These are phyloP conservation scores for Trichoderma erinaceum DNA, from an alignment of 495 filamentous ascomycete genomes.

Conservation along the genomic window DNA sequence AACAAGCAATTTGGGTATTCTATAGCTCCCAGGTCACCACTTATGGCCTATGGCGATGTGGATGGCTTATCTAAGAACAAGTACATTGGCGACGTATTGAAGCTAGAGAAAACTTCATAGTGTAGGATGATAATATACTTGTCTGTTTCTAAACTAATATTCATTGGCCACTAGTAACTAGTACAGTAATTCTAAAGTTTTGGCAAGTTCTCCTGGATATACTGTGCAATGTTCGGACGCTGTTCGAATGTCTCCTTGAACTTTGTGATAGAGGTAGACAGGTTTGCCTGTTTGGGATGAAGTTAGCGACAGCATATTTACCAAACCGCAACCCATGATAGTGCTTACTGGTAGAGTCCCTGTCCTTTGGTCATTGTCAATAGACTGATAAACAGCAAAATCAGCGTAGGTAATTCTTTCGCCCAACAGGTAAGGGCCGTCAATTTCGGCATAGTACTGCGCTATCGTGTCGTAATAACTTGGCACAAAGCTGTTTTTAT, in stretches of 20 bases:
- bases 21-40: not conserved
- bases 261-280: not conserved
- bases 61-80: not conserved
- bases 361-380: conserved; percentile 27
- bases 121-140: not conserved
- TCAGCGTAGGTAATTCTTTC: conserved; percentile 31
- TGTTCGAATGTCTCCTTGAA: conserved; percentile 6
- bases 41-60: not conserved
- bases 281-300: not conserved
- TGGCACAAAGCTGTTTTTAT: conserved; percentile 20
- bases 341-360: conserved; percentile 11
- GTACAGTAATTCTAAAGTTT: not conserved
- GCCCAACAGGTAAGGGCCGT: conserved; percentile 31
- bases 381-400: conserved; percentile 33
- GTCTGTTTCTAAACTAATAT: not conserved
- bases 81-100: not conserved
- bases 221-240: not conserved
- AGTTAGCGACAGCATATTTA: not conserved
- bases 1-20: not conserved
- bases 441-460: conserved; percentile 24
- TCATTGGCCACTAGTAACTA: not conserved
- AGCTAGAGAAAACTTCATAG: not conserved
- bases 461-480: conserved; percentile 27
- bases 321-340: not conserved
- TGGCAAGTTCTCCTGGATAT: not conserved